Base-by-base conservation (phyloP, 202 grass and related monocot species). In the Setaria viridis region DNA sequence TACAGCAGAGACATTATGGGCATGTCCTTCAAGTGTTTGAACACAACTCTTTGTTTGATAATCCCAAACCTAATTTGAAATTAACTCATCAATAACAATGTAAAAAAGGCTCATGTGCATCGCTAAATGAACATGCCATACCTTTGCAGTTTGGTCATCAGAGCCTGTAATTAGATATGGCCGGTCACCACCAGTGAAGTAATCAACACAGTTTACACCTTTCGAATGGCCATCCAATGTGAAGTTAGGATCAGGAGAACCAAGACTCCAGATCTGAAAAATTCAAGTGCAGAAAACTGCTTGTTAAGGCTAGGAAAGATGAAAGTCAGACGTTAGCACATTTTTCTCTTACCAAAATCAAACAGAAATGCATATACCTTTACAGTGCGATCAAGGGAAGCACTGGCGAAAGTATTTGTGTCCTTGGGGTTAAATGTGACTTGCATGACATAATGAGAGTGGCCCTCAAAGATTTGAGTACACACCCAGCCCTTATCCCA, bases 401-500 rank as follows among this genome's bases (percentile, higher is more conserved):
- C 91, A 81, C 89, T 93, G 11, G 91, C 91, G 15, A 93, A 93
- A 62, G 91, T 93, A 67, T 93, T 93, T 19, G 86, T 91, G 45
- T 91, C 92, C 70, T 94, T 94, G 16, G 92, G 92, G 79, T 91
- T 94, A 85, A 94, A 91, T 39, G 86, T 87, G 21, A 91, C 35
- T 91, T 94, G 92, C 92, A 94, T 94, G 35, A 91, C 92, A 89
- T 94, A 92, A 48, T 94, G 92, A 67, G 87, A 94, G 65, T 94
- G 92, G 6, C 92, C 92, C 74, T 94, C 92, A 82, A 94, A 94
- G 50, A 94, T 94, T 80, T 94, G 92, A 85, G 89, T 91, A 65
- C 92, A 91, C 46, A 91, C 80, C 92, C 92, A 94, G 51, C 89
- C 86, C 56, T 94, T 93, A 73, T 91, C 86, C 90, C 85, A 95